phyloP scores from a whole-genome alignment of 345 rosid species.

The Laguncularia racemosa region DNA sequence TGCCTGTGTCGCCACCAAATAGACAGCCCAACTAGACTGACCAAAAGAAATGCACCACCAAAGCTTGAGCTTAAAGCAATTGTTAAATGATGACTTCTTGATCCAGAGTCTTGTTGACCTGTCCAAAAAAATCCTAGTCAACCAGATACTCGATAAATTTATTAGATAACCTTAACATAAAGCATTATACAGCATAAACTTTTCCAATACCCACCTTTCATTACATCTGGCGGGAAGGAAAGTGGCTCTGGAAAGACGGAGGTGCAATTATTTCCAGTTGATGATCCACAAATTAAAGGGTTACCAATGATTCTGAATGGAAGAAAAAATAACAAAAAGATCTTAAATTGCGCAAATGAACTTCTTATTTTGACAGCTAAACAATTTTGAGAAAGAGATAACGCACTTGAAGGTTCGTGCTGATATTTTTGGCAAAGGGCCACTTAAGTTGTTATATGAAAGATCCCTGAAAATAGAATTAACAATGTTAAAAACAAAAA shows the following conservation, averaged over 20 bases:
- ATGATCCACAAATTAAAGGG: conserved; percentile 74
- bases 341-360: no score
- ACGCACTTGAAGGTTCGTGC: conserved; percentile 94
- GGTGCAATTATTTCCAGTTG: conserved; percentile 62
- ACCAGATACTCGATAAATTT: no score
- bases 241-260: conserved; percentile 90
- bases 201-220: conserved; percentile 30
- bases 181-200: neutral
- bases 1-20: conserved; percentile 89
- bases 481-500: neutral
- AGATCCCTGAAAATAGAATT: conserved; percentile 58
- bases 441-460: conserved; percentile 90
- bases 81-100: conserved; percentile 56
- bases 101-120: conserved; percentile 50
- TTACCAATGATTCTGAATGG: conserved; percentile 70
- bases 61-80: conserved; percentile 85
- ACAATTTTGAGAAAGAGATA: conserved; percentile 3
- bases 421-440: conserved; percentile 81
- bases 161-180: no score
- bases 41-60: conserved; percentile 59
- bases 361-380: no score
- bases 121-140: neutral
- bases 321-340: neutral
- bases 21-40: conserved; percentile 45
- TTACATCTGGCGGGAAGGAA: conserved; percentile 73